Evolutionary conservation across 148 eudicot genomes (phyloP).

Genomic region (Chenopodium formosanum): DNA sequence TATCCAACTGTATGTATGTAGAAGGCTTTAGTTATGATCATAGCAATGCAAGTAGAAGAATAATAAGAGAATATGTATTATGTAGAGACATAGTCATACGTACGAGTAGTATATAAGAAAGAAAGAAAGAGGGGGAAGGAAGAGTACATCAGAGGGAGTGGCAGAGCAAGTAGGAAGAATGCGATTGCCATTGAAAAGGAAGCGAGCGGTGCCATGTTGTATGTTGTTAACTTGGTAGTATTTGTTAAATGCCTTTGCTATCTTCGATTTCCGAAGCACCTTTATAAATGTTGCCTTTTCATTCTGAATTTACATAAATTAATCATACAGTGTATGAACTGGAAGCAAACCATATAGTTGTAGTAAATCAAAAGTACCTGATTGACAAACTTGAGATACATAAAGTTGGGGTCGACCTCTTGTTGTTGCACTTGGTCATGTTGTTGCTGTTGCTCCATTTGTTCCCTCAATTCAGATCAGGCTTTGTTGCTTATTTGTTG

Average conservation of each 20-base stretch:
- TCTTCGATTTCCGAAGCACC: neutral
- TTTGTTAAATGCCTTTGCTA: neutral
- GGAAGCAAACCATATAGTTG: too few species aligned
- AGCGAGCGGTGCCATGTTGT: neutral
- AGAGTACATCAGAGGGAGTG: constrained; percentile 1
- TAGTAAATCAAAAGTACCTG: neutral
- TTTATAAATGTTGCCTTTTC: neutral
- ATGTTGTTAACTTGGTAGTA: neutral
- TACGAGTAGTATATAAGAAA: neutral
- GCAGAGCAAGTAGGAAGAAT: neutral
- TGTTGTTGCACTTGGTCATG: too few species aligned
- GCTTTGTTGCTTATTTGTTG: too few species aligned
- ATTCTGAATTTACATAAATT: neutral
- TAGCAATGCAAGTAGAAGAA: too few species aligned
- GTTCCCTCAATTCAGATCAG: too few species aligned
- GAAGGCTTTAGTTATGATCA: neutral
- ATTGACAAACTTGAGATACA: neutral
- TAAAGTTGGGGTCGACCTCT: neutral
- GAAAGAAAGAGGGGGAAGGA: neutral
- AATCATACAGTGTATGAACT: too few species aligned
- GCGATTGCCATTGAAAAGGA: constrained; percentile 5
- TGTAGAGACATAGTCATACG: too few species aligned
- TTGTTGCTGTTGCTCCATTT: too few species aligned
- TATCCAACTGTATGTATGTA: neutral
- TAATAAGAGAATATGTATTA: too few species aligned